Conservation (phyloP, 163 green algal species). For the Smithsoniella earleae region DNA sequence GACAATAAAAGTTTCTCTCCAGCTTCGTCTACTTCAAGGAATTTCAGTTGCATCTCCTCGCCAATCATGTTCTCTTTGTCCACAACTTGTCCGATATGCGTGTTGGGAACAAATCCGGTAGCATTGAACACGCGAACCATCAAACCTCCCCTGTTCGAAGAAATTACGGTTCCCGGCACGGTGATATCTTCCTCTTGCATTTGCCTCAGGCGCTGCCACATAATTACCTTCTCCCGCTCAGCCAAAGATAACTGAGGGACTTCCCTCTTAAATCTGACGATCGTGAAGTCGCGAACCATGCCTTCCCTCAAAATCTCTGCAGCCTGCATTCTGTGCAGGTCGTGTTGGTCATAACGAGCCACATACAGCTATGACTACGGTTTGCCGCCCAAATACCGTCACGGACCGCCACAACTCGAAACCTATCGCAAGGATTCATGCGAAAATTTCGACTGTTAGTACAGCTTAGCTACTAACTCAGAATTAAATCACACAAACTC, state of each 20-base stretch:
- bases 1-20: slow-evolving; percentile 9
- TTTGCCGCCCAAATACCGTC: no score
- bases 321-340: slow-evolving; percentile 55
- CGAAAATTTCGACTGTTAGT: no score
- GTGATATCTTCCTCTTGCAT: slow-evolving; percentile 72
- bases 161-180: slow-evolving; percentile 54
- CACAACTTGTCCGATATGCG: slow-evolving; percentile 58
- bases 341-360: no score
- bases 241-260: slow-evolving; percentile 24
- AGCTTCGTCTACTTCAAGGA: slow-evolving; percentile 85
- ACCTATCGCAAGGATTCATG: no score
- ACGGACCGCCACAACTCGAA: no score
- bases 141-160: slow-evolving; percentile 65
- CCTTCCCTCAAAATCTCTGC: slow-evolving; percentile 56
- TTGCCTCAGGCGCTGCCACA: slow-evolving; percentile 69
- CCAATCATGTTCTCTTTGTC: slow-evolving; percentile 65
- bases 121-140: slow-evolving; percentile 73
- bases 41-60: slow-evolving; percentile 72
- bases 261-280: slow-evolving; percentile 43
- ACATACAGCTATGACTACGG: no score
- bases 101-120: slow-evolving; percentile 81
- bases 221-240: slow-evolving; percentile 38
- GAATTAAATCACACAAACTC: no score
- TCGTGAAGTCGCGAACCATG: slow-evolving; percentile 76
- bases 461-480: no score